Evolutionary conservation across 345 rosid species (phyloP), one percentile per base, ranked within the genome.

Genomic region (Ceriops decandra): DNA sequence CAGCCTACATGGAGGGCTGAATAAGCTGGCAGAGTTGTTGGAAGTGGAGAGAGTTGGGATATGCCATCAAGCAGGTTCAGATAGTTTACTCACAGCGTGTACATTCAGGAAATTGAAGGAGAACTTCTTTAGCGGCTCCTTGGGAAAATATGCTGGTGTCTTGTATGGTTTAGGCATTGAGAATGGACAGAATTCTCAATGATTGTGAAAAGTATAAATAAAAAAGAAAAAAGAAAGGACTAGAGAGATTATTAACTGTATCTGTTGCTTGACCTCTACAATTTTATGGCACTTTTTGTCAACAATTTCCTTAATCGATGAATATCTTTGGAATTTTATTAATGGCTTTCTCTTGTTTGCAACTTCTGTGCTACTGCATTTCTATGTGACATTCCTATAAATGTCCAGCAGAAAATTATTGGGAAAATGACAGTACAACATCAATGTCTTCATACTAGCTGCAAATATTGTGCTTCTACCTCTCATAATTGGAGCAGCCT

Each of bases 61-160:
- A 53, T 82, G 88, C 75, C 96, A 90, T 64, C 96, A 88, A 73
- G 96, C 93, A 1, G 93, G 93, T 62, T 90, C 93, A 0, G 96
- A 90, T 80, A 90, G 91, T 74, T 81, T 88, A 85, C 87, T 88
- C 36, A 90, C 96, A 30, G 85, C 84, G 16, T 88, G 84, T 80
- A 82, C 93, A 77, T 90, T 88, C 82, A 81, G 78, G 87, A 88
- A 82, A 73, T 54, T 90, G 63, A 87, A 86, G 72, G 93, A 85
- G 33, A 80, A 70, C 72, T 90, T 82, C 87, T 85, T 90, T 71
- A 74, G 73, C 76, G 86, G 88, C 28, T 85, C 88, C 1, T 56
- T 75, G 60, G 86, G 85, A 76, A 90, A 84, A 61, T 82, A 88
- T 75, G 87, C 90, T 62, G 91, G 93, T 70, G 88, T 85, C 36